Conservation (phyloP, 2,329 filamentous ascomycete species). For the Pestalotiopsis sp. region DNA sequence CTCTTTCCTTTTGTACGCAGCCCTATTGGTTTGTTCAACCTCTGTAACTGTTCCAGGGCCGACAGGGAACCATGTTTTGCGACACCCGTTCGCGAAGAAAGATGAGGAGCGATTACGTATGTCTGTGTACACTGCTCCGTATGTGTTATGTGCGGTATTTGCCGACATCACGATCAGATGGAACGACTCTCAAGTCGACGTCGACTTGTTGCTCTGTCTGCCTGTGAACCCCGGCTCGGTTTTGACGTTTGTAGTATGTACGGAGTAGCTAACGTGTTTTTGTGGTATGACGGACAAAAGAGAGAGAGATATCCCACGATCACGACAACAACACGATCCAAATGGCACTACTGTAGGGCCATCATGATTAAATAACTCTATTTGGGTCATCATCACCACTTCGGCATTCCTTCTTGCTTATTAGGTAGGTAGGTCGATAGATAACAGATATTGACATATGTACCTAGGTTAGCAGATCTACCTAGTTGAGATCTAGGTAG, state of each 20-base stretch:
- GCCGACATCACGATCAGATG: not conserved
- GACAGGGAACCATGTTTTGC: too few relatives aligned
- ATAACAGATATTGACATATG: not conserved
- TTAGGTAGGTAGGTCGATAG: not conserved
- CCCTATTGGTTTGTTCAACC: too few relatives aligned
- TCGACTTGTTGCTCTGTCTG: not conserved
- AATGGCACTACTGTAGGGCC: not conserved
- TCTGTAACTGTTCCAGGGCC: too few relatives aligned
- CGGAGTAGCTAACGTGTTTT: not conserved
- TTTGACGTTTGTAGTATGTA: not conserved
- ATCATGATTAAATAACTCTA: not conserved
- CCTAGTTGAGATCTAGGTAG: not conserved
- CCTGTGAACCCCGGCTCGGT: not conserved
- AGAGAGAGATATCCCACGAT: not conserved
- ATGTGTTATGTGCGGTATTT: not conserved
- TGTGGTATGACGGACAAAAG: not conserved
- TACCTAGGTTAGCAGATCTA: not conserved
- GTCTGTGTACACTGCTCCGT: not conserved
- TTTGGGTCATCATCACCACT: not conserved
- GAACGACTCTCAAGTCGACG: not conserved
- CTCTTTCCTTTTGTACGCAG: too few relatives aligned
- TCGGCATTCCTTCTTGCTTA: not conserved
- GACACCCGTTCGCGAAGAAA: not conserved
- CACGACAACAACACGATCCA: not conserved
- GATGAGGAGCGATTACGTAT: constrained; percentile 12